Evolutionary conservation across 768 basidiomycete species (phyloP).

Genomic region (Udeniomyces megalosporus): DNA sequence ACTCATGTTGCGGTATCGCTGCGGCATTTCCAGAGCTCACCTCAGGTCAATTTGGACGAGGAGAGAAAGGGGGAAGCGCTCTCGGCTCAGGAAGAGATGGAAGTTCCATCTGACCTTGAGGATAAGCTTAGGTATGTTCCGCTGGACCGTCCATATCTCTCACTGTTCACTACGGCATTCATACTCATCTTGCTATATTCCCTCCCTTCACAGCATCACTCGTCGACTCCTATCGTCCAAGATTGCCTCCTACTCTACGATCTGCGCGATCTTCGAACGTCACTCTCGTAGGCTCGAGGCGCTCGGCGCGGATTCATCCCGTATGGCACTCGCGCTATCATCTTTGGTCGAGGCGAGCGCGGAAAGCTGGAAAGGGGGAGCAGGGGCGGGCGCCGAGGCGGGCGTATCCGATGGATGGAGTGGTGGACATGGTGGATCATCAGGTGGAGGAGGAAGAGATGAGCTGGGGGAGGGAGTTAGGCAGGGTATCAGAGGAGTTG

Average conservation of each 20-base stretch:
- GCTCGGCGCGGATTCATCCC: slow-evolving; percentile 71
- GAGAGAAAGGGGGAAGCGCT: slow-evolving; percentile 43
- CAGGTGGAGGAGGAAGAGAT: slow-evolving; percentile 43
- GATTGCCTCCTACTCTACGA: slow-evolving; percentile 82
- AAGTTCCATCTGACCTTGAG: slow-evolving; percentile 79
- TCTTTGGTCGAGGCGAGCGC: slow-evolving; percentile 58
- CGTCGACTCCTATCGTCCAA: slow-evolving; percentile 56
- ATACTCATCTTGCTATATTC: neutral
- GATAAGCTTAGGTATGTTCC: slow-evolving; percentile 57
- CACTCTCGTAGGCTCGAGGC: slow-evolving; percentile 79
- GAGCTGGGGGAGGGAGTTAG: slow-evolving; percentile 63
- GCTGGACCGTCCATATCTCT: neutral
- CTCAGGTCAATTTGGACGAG: slow-evolving; percentile 61
- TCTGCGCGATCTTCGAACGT: slow-evolving; percentile 72
- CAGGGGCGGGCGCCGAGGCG: neutral
- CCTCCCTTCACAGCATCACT: slow-evolving; percentile 39
- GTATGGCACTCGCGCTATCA: slow-evolving; percentile 65
- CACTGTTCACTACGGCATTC: neutral
- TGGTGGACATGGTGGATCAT: too few species aligned
- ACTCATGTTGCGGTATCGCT: neutral
- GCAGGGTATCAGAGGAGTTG: slow-evolving; percentile 42
- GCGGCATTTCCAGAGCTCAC: slow-evolving; percentile 28
- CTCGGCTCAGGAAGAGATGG: slow-evolving; percentile 56
- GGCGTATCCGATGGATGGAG: neutral
- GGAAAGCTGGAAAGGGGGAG: slow-evolving; percentile 25